These are phyloP conservation scores for Naganishia albida DNA, from an alignment of 1,284 basidiomycete genomes.

Conservation along the genomic window DNA sequence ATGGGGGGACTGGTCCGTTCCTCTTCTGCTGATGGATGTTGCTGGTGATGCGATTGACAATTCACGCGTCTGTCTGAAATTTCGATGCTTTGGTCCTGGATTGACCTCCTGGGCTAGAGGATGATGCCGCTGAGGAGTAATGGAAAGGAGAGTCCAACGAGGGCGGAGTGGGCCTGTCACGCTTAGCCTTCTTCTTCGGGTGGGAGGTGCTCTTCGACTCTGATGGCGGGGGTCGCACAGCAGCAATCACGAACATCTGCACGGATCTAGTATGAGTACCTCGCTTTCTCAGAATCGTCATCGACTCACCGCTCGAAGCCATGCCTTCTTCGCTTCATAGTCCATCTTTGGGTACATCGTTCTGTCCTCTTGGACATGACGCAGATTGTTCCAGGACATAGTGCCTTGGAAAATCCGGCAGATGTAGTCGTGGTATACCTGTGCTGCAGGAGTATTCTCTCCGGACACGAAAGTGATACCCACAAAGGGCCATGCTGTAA, in stretches of 20 bases:
- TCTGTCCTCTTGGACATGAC: neutral
- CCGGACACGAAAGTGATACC: neutral
- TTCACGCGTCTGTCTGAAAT: no score
- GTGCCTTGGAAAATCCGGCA: neutral
- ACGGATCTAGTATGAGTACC: neutral
- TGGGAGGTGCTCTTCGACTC: no score
- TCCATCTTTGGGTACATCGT: neutral
- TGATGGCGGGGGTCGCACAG: neutral
- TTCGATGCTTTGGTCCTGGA: neutral
- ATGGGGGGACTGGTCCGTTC: no score
- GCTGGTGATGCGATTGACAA: no score
- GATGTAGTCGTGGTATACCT: constrained; percentile 2
- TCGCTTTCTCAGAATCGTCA: neutral
- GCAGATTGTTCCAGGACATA: neutral
- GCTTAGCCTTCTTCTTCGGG: no score
- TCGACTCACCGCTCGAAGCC: constrained; percentile 6
- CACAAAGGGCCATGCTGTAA: neutral
- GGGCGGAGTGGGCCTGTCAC: no score
- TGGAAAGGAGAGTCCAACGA: no score
- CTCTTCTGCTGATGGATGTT: no score
- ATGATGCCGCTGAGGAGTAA: no score
- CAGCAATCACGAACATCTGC: neutral
- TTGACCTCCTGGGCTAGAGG: neutral
- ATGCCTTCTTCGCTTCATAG: neutral
- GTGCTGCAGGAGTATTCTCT: neutral